Evolutionary conservation across 2,329 filamentous ascomycete genomes (phyloP).

Genomic region (Grosmannia clavigera): DNA sequence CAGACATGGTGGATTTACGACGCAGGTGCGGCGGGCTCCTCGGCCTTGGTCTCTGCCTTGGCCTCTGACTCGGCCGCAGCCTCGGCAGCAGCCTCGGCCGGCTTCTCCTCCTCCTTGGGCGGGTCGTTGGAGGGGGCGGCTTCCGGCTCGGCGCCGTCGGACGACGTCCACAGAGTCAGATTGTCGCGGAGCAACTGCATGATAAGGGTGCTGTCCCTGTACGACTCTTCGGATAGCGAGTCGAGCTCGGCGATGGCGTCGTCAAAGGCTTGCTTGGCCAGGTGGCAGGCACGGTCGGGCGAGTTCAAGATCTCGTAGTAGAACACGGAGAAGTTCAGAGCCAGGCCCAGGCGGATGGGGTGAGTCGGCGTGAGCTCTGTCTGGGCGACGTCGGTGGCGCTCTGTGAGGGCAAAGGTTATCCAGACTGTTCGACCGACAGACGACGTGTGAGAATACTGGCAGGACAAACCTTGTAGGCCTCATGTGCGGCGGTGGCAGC

Average conservation of each 20-base stretch:
- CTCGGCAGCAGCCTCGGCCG: conserved; percentile 42
- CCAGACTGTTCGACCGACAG: too few relatives aligned
- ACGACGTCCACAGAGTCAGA: conserved; percentile 98
- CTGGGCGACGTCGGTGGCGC: conserved; percentile 74
- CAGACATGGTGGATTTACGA: not conserved
- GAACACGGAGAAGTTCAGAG: conserved; percentile 96
- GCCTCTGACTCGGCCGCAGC: conserved; percentile 36
- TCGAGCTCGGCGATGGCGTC: conserved; percentile 97
- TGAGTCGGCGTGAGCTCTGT: conserved; percentile 84
- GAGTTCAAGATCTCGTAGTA: conserved; percentile 99
- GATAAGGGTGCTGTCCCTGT: conserved; percentile 97
- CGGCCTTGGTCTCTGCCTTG: conserved; percentile 44
- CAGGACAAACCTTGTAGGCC: conserved; percentile 65
- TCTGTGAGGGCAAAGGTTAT: too few relatives aligned
- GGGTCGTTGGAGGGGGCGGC: conserved; percentile 33
- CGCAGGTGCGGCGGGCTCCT: conserved; percentile 31
- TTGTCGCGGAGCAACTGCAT: conserved; percentile 98
- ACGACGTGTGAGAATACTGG: too few relatives aligned
- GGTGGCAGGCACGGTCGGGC: conserved; percentile 93
- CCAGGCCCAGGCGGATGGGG: conserved; percentile 84
- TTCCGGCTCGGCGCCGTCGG: conserved; percentile 79
- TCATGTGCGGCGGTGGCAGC: conserved; percentile 90
- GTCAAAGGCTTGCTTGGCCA: conserved; percentile 91
- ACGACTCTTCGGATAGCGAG: conserved; percentile 94
- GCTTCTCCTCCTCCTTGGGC: conserved; percentile 51